These are phyloP conservation scores for Trichomonascus vanleenenianus DNA, from an alignment of 805 yeast species.

Conservation along the genomic window DNA sequence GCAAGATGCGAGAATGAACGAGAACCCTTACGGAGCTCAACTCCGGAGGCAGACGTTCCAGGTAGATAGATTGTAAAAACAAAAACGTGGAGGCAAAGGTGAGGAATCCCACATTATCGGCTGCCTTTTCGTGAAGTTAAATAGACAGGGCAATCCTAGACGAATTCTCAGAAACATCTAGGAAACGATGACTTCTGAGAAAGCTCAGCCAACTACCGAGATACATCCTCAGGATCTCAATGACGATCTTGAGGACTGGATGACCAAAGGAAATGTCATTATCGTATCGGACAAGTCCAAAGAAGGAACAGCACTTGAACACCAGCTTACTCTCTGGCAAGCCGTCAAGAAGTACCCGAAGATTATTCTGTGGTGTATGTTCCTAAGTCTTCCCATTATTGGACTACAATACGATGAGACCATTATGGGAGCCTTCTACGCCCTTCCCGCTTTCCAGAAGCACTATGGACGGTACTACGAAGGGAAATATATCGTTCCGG, in stretches of 20 bases:
- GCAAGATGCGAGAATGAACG: too few relatives aligned
- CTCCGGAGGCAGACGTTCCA: too few relatives aligned
- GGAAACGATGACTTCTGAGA: too few relatives aligned
- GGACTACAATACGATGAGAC: conserved; percentile 44
- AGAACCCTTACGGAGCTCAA: too few relatives aligned
- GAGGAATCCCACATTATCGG: too few relatives aligned
- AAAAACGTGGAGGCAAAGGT: too few relatives aligned
- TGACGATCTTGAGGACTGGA: not conserved
- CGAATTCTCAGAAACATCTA: too few relatives aligned
- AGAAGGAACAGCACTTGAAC: conserved; percentile 17
- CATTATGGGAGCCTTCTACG: conserved; percentile 36
- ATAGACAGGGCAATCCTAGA: too few relatives aligned
- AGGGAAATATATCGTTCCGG: conserved; percentile 12
- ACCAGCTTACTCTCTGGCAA: conserved; percentile 22
- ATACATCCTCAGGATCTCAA: too few relatives aligned
- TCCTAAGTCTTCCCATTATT: conserved; percentile 36
- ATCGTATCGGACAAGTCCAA: conserved; percentile 20
- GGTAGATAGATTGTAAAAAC: too few relatives aligned
- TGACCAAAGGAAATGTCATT: not conserved
- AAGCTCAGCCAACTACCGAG: too few relatives aligned
- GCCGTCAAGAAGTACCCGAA: conserved; percentile 35
- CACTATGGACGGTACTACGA: conserved; percentile 31
- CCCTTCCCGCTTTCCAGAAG: conserved; percentile 35
- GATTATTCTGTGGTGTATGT: conserved; percentile 33
- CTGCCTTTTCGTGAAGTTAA: too few relatives aligned